phyloP scores from a whole-genome alignment of 306 rosid species.

The Crotalaria pallida region DNA sequence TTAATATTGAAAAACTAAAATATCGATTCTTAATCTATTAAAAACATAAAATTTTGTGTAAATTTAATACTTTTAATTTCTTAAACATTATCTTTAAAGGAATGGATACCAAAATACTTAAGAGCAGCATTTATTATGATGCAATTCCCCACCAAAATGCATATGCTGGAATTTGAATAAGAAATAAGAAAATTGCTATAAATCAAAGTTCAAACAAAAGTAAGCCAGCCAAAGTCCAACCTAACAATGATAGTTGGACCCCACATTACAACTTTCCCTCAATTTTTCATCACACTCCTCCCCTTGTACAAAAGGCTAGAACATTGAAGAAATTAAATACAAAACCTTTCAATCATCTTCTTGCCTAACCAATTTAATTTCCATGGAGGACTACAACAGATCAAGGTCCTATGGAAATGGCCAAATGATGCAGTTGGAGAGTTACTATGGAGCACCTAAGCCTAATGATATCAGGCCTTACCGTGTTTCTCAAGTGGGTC shows the following conservation, averaged over 20 bases:
- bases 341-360: not conserved
- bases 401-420: constrained; percentile 34
- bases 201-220: not conserved
- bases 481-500: constrained; percentile 40
- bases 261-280: constrained; percentile 9
- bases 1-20: no score
- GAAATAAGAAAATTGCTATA: no score
- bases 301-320: not conserved
- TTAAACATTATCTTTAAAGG: no score
- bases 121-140: not conserved
- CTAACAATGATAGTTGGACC: constrained; percentile 1
- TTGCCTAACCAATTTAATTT: not conserved
- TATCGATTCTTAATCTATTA: no score
- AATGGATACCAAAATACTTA: no score
- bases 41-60: no score
- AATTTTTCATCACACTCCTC: not conserved
- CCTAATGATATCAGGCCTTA: constrained; percentile 40
- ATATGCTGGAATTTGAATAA: constrained; percentile 1
- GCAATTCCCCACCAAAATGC: not conserved
- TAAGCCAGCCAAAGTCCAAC: not conserved
- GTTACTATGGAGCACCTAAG: constrained; percentile 34
- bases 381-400: constrained; percentile 53
- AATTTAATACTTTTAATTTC: no score
- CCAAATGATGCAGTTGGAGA: constrained; percentile 42
- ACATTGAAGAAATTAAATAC: not conserved